Percentiles rank a stretch among this genome's conserved stretches.
Conservation (phyloP, 2,329 filamentous ascomycete species). For the Pseudogymnoascus sp. region DNA sequence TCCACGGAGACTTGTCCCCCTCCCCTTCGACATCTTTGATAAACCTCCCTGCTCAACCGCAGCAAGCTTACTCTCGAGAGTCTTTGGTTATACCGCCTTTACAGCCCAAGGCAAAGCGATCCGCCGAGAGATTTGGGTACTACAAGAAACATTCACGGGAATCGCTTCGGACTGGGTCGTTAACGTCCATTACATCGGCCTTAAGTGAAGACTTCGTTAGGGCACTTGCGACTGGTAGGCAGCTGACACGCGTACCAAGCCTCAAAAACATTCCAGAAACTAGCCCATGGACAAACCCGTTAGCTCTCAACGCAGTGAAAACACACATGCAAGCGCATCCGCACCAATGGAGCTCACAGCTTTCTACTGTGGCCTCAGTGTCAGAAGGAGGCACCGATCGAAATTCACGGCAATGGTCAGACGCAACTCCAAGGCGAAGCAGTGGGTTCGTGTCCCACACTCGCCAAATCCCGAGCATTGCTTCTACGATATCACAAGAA, state of each 20-base stretch:
- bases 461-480: conserved; percentile 49
- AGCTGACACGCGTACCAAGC: conserved; percentile 28
- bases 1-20: conserved; percentile 39
- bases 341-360: conserved; percentile 56
- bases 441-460: conserved; percentile 42
- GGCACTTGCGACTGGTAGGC: conserved; percentile 34
- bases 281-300: conserved; percentile 29
- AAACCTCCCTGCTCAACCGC: conserved; percentile 15
- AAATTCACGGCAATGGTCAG: conserved; percentile 37
- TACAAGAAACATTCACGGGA: conserved; percentile 45
- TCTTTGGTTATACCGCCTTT: conserved; percentile 51
- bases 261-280: conserved; percentile 18
- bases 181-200: conserved; percentile 48
- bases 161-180: conserved; percentile 43
- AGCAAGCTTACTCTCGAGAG: conserved; percentile 48
- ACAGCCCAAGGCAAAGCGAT: conserved; percentile 38
- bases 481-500: conserved; percentile 35
- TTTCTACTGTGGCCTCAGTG: conserved; percentile 56
- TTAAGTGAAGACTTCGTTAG: conserved; percentile 31
- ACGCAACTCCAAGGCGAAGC: conserved; percentile 36
- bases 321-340: conserved; percentile 40
- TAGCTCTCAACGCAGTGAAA: conserved; percentile 23
- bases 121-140: conserved; percentile 41
- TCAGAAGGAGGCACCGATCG: conserved; percentile 45
- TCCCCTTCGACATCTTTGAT: conserved; percentile 28